Percentiles rank a stretch among this genome's conserved stretches.
Conservation (phyloP, 2,329 filamentous ascomycete genomes). For the Cordyceps cateniannulata region DNA sequence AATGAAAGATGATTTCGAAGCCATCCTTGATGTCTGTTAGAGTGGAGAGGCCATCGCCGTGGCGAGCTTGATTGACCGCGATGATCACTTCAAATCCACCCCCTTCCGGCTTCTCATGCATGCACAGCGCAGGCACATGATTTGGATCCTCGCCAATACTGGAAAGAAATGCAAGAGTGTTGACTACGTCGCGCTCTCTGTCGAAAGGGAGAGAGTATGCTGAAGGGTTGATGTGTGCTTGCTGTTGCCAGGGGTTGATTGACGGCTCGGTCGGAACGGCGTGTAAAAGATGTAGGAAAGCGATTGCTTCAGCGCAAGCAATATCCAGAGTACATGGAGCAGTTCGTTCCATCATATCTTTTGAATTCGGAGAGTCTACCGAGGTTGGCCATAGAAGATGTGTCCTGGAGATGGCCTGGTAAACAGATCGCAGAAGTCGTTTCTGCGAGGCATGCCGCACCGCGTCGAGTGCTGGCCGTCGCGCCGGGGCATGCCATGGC, state of each 20-base stretch:
- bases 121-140: not conserved
- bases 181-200: not conserved
- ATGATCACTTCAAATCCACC: not conserved
- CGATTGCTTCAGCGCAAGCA: not conserved
- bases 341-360: not conserved
- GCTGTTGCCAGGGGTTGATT: not conserved
- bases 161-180: not conserved
- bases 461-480: not conserved
- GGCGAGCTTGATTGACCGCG: not conserved
- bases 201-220: not conserved
- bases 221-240: not conserved
- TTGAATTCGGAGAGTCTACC: not conserved
- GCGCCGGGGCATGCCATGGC: not conserved
- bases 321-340: not conserved
- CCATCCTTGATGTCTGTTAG: not conserved
- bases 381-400: not conserved
- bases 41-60: not conserved
- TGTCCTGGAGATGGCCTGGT: not conserved
- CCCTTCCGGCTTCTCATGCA: not conserved
- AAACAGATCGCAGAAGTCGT: not conserved
- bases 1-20: constrained; percentile 17
- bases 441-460: not conserved
- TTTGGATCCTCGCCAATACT: not conserved
- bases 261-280: not conserved
- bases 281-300: not conserved